phyloP scores from a whole-genome alignment of 345 rosid genomes.

The Eucalyptus rudis region DNA sequence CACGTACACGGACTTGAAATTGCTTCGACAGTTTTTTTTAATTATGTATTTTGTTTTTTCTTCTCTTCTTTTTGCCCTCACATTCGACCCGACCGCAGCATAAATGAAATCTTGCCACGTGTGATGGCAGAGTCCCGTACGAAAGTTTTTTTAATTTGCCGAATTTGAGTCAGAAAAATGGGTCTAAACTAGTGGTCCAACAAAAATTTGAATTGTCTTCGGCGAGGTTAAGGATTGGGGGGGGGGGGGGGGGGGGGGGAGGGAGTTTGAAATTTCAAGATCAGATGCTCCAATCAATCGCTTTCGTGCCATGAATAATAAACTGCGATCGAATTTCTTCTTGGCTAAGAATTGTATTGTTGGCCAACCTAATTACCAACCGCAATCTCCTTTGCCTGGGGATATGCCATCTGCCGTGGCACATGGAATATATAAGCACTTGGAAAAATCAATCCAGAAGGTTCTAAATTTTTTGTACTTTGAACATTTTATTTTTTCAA shows the following conservation, averaged over 20 bases:
- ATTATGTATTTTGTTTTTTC: too few species aligned
- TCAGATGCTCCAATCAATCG: neutral
- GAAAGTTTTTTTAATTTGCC: neutral
- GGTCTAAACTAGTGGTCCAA: neutral
- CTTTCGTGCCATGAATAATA: neutral
- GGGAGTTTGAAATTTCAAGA: neutral
- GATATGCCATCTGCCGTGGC: neutral
- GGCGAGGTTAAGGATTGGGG: neutral
- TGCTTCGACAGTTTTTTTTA: neutral
- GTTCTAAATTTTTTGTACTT: too few species aligned
- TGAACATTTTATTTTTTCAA: too few species aligned
- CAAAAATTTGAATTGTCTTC: neutral
- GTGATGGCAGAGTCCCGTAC: neutral
- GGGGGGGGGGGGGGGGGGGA: too few species aligned
- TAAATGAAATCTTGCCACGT: neutral
- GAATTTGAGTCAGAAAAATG: neutral
- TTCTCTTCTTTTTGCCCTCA: neutral
- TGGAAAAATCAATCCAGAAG: neutral
- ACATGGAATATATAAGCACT: neutral
- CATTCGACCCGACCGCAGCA: neutral
- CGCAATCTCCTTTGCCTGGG: neutral
- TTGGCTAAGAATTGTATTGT: neutral
- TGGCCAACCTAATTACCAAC: neutral
- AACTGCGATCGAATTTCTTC: neutral
- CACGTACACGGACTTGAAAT: neutral